Percentiles rank a stretch among this genome's conserved stretches.
phyloP scores from a whole-genome alignment of 2,329 filamentous ascomycete species.

The Trichoderma koningiopsis region DNA sequence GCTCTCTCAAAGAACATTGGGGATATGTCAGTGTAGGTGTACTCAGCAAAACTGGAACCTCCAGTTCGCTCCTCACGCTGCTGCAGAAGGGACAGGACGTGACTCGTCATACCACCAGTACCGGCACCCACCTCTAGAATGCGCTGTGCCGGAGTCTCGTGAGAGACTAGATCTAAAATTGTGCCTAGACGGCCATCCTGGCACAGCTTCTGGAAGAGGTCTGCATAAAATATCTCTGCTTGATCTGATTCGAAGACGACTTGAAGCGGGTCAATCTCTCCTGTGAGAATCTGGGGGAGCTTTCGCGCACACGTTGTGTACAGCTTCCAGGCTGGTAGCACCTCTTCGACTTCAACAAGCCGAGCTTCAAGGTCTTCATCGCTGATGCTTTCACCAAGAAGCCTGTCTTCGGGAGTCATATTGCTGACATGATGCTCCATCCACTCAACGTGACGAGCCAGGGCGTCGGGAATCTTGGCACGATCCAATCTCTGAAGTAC shows the following conservation, averaged over 20 bases:
- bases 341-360: not conserved
- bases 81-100: conserved; percentile 32
- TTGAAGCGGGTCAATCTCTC: conserved; percentile 39
- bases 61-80: conserved; percentile 30
- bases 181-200: not conserved
- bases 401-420: not conserved
- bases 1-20: conserved; percentile 28
- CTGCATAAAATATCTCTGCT: conserved; percentile 39
- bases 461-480: too few relatives aligned
- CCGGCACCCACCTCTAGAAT: conserved; percentile 47
- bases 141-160: conserved; percentile 40
- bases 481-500: too few relatives aligned
- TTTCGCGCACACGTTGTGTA: conserved; percentile 21
- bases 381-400: not conserved
- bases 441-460: conserved; percentile 8
- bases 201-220: conserved; percentile 36
- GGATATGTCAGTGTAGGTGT: conserved; percentile 31
- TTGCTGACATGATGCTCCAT: not conserved
- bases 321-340: conserved; percentile 1
- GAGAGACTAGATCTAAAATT: conserved; percentile 27
- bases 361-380: not conserved
- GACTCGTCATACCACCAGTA: conserved; percentile 40
- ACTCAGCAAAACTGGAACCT: conserved; percentile 33
- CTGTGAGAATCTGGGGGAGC: conserved; percentile 37
- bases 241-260: conserved; percentile 42